Conservation (phyloP, 2,329 filamentous ascomycete genomes). For the Cucurbitaria berberidis region DNA sequence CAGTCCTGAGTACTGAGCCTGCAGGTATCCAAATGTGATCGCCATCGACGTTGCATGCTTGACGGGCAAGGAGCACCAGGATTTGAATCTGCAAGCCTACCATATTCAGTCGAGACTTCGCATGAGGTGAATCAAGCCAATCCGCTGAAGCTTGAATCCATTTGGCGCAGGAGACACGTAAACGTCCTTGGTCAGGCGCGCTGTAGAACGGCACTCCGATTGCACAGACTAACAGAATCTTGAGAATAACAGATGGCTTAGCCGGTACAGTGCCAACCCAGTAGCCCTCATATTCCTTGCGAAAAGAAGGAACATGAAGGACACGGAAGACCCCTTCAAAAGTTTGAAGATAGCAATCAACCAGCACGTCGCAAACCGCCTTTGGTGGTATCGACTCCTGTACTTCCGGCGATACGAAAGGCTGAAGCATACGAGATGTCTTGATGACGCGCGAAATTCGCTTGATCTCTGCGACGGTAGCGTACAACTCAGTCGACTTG, state of each 20-base stretch:
- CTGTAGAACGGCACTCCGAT: constrained; percentile 57
- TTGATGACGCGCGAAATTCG: constrained; percentile 61
- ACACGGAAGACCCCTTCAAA: constrained; percentile 58
- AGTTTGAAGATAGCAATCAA: constrained; percentile 58
- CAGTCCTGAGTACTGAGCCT: constrained; percentile 47
- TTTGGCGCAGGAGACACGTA: constrained; percentile 40
- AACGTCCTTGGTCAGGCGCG: constrained; percentile 53
- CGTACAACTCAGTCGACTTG: constrained; percentile 31
- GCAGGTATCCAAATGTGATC: constrained; percentile 48
- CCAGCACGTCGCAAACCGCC: constrained; percentile 53
- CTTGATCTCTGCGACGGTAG: constrained; percentile 54
- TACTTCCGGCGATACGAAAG: constrained; percentile 53
- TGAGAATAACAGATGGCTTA: constrained; percentile 58
- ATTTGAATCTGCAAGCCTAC: constrained; percentile 57
- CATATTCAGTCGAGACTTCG: constrained; percentile 60
- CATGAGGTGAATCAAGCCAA: constrained; percentile 61
- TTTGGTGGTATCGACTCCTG: constrained; percentile 55
- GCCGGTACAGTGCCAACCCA: constrained; percentile 53
- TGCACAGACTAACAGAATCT: constrained; percentile 52
- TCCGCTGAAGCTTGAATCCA: constrained; percentile 65
- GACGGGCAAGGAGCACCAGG: constrained; percentile 47
- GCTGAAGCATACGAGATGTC: constrained; percentile 42
- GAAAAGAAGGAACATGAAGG: constrained; percentile 60
- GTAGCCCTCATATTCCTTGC: constrained; percentile 56
- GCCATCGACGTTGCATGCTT: constrained; percentile 44